Percentiles rank a stretch among this genome's conserved stretches.
These are phyloP conservation scores for Alternaria ventricosa DNA, from an alignment of 2,329 filamentous ascomycete genomes.

Conservation along the genomic window DNA sequence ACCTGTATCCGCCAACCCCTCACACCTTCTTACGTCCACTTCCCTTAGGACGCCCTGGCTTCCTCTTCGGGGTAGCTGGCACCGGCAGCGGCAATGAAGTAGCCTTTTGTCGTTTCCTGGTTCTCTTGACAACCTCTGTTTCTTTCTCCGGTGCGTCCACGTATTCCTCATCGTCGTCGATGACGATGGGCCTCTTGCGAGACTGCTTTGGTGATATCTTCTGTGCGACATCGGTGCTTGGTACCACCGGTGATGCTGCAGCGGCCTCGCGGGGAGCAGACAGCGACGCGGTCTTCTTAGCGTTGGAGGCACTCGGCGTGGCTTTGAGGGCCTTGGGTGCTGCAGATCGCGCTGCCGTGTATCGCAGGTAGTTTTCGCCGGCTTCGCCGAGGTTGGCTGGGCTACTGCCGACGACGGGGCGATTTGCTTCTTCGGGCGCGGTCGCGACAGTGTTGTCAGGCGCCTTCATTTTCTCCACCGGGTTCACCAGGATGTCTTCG, in stretches of 20 bases:
- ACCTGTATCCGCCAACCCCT: not conserved
- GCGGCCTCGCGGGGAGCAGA: not conserved
- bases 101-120: not conserved
- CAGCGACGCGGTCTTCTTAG: not conserved
- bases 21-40: not conserved
- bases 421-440: not conserved
- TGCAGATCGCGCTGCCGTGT: not conserved
- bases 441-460: not conserved
- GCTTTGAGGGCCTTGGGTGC: not conserved
- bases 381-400: not conserved
- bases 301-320: not conserved
- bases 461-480: not conserved
- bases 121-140: not conserved
- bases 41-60: not conserved
- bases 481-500: conserved; percentile 10
- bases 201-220: not conserved
- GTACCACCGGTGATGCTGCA: not conserved
- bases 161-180: not conserved
- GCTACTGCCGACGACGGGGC: not conserved
- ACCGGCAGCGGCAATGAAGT: not conserved
- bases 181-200: not conserved
- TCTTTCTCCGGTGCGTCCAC: not conserved
- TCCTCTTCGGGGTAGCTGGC: not conserved
- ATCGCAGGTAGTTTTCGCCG: not conserved
- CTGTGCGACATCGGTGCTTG: not conserved